Conservation (phyloP, 2,329 filamentous ascomycete species). For the Eutypella sp. region DNA sequence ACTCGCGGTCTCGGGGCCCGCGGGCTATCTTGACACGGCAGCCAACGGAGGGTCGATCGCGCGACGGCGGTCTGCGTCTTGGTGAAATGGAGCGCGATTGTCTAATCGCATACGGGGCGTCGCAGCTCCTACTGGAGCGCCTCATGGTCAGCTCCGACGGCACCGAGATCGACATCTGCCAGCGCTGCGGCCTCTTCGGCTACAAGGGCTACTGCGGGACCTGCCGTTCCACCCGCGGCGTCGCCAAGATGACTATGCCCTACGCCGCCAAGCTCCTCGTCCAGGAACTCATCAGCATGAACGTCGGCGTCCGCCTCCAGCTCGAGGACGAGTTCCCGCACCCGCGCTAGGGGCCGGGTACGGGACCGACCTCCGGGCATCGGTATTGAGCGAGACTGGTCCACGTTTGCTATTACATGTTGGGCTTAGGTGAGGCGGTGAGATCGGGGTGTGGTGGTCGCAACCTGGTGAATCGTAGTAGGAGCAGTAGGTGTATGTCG, state of each 20-base stretch:
- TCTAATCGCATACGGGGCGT: slow-evolving; percentile 92
- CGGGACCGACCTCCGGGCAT: not conserved
- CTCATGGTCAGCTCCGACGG: slow-evolving; percentile 93
- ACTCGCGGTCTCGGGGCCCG: slow-evolving; percentile 85
- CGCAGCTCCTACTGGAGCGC: slow-evolving; percentile 84
- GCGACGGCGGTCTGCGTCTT: slow-evolving; percentile 85
- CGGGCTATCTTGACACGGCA: slow-evolving; percentile 89
- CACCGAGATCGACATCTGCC: slow-evolving; percentile 88
- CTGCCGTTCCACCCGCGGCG: slow-evolving; percentile 77
- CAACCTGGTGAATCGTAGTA: too few relatives aligned
- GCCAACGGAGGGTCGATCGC: slow-evolving; percentile 89
- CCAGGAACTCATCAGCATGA: slow-evolving; percentile 97
- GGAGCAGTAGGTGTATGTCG: too few relatives aligned
- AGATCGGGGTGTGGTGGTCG: too few relatives aligned
- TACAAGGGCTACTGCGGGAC: slow-evolving; percentile 93
- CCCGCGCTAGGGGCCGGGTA: slow-evolving; percentile 29
- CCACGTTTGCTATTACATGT: too few relatives aligned
- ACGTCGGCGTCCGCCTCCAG: slow-evolving; percentile 88
- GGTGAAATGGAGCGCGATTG: slow-evolving; percentile 99
- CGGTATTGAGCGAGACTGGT: not conserved
- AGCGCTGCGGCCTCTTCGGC: slow-evolving; percentile 89
- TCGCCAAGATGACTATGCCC: slow-evolving; percentile 92
- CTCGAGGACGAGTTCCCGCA: slow-evolving; percentile 90
- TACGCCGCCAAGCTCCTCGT: slow-evolving; percentile 96
- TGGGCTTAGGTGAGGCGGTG: too few relatives aligned